A percentile compares a stretch with the other conserved stretches of the same genome.
These are phyloP conservation scores for Colletotrichum sp. DNA, from an alignment of 2,329 filamentous ascomycete species.

Conservation along the genomic window DNA sequence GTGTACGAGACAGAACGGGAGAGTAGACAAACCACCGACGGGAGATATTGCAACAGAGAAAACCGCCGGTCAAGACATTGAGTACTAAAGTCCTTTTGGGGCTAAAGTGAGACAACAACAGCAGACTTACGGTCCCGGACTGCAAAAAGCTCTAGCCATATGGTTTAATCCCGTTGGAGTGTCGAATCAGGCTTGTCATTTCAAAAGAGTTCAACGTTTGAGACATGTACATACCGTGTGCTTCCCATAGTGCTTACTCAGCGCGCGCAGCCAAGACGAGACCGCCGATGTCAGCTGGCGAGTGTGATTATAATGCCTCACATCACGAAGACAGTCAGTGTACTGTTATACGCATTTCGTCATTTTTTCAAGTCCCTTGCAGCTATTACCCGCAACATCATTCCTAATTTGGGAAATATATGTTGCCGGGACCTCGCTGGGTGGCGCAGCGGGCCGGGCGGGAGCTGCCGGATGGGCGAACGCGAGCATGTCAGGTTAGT, in stretches of 20 bases:
- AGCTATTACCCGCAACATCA: accelerated
- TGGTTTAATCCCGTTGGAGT: accelerated
- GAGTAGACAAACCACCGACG: neutral
- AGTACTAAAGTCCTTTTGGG: neutral
- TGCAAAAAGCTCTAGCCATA: neutral
- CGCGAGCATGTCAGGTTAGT: neutral
- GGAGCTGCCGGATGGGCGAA: neutral
- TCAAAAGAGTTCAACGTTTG: neutral
- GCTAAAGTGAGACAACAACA: neutral
- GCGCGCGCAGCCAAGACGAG: neutral
- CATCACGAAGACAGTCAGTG: neutral
- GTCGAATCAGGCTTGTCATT: neutral
- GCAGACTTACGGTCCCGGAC: accelerated
- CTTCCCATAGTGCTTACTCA: neutral
- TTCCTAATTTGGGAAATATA: neutral
- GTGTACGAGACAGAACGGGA: neutral
- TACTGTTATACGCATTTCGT: accelerated
- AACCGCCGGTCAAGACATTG: neutral
- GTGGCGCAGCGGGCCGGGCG: neutral
- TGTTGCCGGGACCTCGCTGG: neutral
- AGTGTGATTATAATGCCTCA: neutral
- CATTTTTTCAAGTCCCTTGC: neutral
- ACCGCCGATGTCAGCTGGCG: accelerated
- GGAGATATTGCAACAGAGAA: neutral
- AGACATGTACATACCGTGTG: neutral